Evolutionary conservation across 2,329 filamentous ascomycete genomes (phyloP), one percentile per base, ranked within the genome.

Genomic region (Ophiocordyceps robertsii): DNA sequence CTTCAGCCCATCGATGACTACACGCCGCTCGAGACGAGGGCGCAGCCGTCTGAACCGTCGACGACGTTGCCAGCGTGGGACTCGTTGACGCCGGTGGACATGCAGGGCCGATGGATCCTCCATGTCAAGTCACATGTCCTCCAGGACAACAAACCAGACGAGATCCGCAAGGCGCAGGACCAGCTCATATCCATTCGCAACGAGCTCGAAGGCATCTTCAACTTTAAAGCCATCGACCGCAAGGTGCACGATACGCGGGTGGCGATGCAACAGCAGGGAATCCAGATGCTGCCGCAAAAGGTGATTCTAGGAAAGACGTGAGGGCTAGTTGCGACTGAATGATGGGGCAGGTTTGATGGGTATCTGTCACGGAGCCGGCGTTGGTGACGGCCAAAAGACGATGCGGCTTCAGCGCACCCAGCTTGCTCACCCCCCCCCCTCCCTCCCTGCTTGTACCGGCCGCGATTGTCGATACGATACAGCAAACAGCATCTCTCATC

Each of bases 111-210:
- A 31, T 80, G 76, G 76, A 65, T 75, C 40, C 60, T 81, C 29
- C 66, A 66, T 31, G 69, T 77, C 44, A 74, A 67, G 44, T 58
- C 67, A 2, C 65, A 73, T 40, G 72, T 78, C 3, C 49, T 68
- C 8, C 73, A 78, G 44, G 73, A 77, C 42, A 73, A 67, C 48
- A 69, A 73, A 41, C 75, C 74, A 0, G 73, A 76, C 32, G 73
- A 75, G 52, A 65, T 79, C 29, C 64, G 69, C 37, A 69, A 74
- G 49, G 74, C 65, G 0, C 67, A 70, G 35, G 70, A 72, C n/a
- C 64, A 68, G 47, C 58, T 82, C 6, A 48, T 68, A 16, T 61
- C 56, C 1, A 57, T 71, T 2, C 62, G 66, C 30, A 59, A 57
- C 12, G 67, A 74, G 41, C 60, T 78, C 7, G 63, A 67, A 3